Conservation (phyloP, 495 filamentous ascomycete species). For the Aspergillus carlsbadensis region DNA sequence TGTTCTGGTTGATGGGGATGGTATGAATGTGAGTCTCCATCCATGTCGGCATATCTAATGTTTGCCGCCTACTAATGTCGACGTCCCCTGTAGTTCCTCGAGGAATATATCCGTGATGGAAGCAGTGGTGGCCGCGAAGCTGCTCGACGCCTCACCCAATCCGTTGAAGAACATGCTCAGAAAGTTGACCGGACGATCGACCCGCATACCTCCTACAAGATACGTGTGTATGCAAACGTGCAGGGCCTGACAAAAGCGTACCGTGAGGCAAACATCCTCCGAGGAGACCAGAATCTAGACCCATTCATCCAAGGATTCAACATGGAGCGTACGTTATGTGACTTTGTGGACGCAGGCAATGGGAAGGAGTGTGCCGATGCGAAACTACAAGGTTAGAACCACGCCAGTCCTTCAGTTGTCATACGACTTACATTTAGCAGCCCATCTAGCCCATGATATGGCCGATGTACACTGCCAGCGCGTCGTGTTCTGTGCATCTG, state of each 20-base stretch:
- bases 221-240: conserved; percentile 33
- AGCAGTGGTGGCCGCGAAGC: too few relatives aligned
- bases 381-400: conserved; percentile 26
- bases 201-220: conserved; percentile 19
- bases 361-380: conserved; percentile 37
- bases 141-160: conserved; percentile 10
- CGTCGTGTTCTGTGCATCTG: too few relatives aligned
- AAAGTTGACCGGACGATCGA: conserved; percentile 8
- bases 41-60: too few relatives aligned
- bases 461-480: too few relatives aligned
- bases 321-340: conserved; percentile 27
- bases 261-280: conserved; percentile 14
- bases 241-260: conserved; percentile 29
- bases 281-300: conserved; percentile 13
- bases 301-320: conserved; percentile 35
- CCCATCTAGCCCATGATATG: too few relatives aligned
- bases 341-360: conserved; percentile 33
- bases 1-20: too few relatives aligned
- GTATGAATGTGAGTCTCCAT: too few relatives aligned
- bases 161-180: conserved; percentile 11
- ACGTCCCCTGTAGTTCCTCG: too few relatives aligned
- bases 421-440: not conserved
- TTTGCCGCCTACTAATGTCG: too few relatives aligned
- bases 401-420: not conserved
- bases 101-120: too few relatives aligned